Evolutionary conservation across 441 rosid species (phyloP), one percentile per base, ranked within the genome.

Genomic region (Manihot esculenta): DNA sequence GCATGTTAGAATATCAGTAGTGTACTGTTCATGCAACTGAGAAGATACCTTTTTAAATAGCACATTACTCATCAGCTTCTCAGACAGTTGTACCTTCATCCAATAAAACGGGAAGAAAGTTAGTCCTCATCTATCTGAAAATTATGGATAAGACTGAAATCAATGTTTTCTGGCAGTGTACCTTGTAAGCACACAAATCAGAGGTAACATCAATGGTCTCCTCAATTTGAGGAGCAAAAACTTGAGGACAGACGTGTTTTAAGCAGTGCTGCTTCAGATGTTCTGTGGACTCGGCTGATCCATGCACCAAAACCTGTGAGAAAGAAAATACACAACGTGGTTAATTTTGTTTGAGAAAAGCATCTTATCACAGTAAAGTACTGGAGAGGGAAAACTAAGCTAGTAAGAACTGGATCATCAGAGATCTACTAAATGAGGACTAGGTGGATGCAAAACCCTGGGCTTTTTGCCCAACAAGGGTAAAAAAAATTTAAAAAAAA

Each of bases 131-230:
- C 47, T 47, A 38, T 47, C 44, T 44, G 21, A 54, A 68, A 76
- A 21, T 62, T 44, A 72, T 13, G 4, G 59, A 33, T 50, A 47
- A 62, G 21, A 50, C 69, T 64, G 62, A 76, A 63, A 45, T 30
- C 10, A 12, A 57, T 38, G 8, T 51, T 41, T 59, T 80, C 51
- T 49, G 62, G 55, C 10, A 51, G 21, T 14, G 33, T 73, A 79
- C 98, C 96, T 95, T 95, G 62, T 91, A 93, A 45, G 98, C 99
- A 84, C 99, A 93, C 75, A 93, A 75, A 81, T 95, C 98, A 76
- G 98, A 95, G 38, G 99, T 93, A 73, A 93, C 97, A 64, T 95
- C 98, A 63, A 91, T 85, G 0, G 92, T 89, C 80, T 93, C 99
- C 84, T 89, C 98, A 66, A 87, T 83, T 74, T 87, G 88, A 14